phyloP scores from a whole-genome alignment of 2,329 filamentous ascomycete species.

The Cercospora sp. region DNA sequence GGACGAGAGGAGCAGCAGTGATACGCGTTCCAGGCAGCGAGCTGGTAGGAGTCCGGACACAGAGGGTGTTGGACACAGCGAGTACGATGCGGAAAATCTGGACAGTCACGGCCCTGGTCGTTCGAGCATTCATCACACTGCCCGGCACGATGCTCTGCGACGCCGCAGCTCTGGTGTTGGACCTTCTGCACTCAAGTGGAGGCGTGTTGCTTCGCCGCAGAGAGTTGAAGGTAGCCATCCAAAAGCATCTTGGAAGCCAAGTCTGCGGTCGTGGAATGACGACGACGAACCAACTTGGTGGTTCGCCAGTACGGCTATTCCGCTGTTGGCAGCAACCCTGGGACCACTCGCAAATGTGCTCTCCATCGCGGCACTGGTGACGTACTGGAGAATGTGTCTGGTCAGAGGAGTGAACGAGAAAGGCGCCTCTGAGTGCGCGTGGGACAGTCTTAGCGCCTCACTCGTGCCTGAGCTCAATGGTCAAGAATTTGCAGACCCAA shows the following conservation, averaged over 20 bases:
- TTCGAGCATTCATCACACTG: conserved; percentile 13
- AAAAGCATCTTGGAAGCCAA: conserved; percentile 29
- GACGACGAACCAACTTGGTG: conserved; percentile 40
- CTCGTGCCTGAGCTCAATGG: conserved; percentile 54
- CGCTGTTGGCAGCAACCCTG: conserved; percentile 76
- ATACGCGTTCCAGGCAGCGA: not conserved
- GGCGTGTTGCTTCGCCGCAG: conserved; percentile 8
- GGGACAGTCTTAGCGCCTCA: conserved; percentile 24
- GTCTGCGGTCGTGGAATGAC: conserved; percentile 36
- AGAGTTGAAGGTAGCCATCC: conserved; percentile 17
- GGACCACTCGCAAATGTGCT: conserved; percentile 86
- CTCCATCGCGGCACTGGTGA: conserved; percentile 82
- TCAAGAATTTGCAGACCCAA: conserved; percentile 64
- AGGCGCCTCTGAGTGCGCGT: conserved; percentile 38
- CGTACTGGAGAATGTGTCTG: conserved; percentile 69
- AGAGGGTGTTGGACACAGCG: too few relatives aligned
- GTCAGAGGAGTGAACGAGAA: conserved; percentile 47
- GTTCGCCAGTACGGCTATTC: conserved; percentile 41
- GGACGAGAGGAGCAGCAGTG: not conserved
- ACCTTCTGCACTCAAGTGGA: not conserved
- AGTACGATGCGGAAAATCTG: too few relatives aligned
- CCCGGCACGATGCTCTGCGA: conserved; percentile 16
- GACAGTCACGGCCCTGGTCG: conserved; percentile 1
- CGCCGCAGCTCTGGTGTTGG: conserved; percentile 21
- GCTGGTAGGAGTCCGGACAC: not conserved